Evolutionary conservation across 2,329 filamentous ascomycete genomes (phyloP), one percentile per base, ranked within the genome.

Genomic region (Microdochium nivale): DNA sequence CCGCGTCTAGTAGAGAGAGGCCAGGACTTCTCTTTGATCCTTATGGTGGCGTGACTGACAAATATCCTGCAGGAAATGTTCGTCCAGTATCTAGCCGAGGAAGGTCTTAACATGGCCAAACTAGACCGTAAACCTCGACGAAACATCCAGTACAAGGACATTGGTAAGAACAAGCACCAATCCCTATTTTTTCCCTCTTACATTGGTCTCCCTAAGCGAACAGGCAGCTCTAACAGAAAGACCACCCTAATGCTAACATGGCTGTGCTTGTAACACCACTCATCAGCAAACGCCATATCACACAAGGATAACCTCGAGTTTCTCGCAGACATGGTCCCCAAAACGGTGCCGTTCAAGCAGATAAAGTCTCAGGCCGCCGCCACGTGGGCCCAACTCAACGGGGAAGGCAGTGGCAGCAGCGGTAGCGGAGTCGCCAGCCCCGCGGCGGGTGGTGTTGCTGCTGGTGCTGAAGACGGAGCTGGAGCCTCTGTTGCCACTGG

Each of bases 231-330:
- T n/a, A n/a, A n/a, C n/a, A n/a, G n/a, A n/a, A n/a, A n/a, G n/a
- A n/a, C n/a, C n/a, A n/a, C n/a, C n/a, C n/a, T n/a, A n/a, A n/a
- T n/a, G n/a, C n/a, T n/a, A n/a, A n/a, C 19, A n/a, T 40, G 52
- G 48, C 49, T 46, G 51, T n/a, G 10, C 47, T 46, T 3, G 27
- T 25, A 49, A 35, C 61, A 11, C 5, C 27, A 11, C 27, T 30
- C 5, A 5, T 30, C 11, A 90, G 90, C 91, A 59, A 88, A 83
- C 62, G 92, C 94, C 25, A 86, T 97, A 51, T 81, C 87, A 8
- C 87, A 90, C 65, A 84, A 90, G 56, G 94, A 97, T 68, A 95
- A 95, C 66, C 85, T 99, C 49, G 91, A 99, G 67, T 99, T 99
- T 65, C 81, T 99, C 14, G 79, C 87, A 56, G 94, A 99, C 68